phyloP scores from a whole-genome alignment of 1,284 basidiomycete genomes.

The Fistulina hepatica region DNA sequence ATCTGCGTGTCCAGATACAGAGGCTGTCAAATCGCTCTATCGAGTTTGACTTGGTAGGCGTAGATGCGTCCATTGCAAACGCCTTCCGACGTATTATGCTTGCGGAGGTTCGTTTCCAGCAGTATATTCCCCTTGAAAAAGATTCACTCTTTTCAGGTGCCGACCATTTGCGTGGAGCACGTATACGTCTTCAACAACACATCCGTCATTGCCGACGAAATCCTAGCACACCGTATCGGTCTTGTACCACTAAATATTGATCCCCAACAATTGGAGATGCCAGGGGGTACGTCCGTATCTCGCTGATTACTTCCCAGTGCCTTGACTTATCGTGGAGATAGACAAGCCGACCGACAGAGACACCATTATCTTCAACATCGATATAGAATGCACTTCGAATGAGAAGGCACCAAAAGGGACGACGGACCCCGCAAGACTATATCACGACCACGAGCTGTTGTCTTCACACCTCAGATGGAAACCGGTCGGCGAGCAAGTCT shows the following conservation, averaged over 20 bases:
- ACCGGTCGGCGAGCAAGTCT: slow-evolving; percentile 77
- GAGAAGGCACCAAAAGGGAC: slow-evolving; percentile 40
- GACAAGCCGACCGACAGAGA: slow-evolving; percentile 75
- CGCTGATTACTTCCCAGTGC: background rate
- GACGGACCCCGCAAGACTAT: slow-evolving; percentile 56
- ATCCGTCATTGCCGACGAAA: slow-evolving; percentile 89
- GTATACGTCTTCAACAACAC: slow-evolving; percentile 97
- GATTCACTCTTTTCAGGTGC: slow-evolving; percentile 46
- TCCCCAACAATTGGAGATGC: slow-evolving; percentile 51
- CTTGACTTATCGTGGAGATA: too few relatives aligned
- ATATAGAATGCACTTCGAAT: slow-evolving; percentile 62
- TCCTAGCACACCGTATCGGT: slow-evolving; percentile 85
- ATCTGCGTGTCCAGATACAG: slow-evolving; percentile 63
- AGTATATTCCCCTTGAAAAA: background rate
- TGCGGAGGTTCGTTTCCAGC: slow-evolving; percentile 63
- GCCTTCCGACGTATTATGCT: slow-evolving; percentile 88
- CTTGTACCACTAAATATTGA: slow-evolving; percentile 86
- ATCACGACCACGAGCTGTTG: slow-evolving; percentile 63
- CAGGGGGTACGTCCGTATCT: too few relatives aligned
- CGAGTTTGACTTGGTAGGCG: slow-evolving; percentile 93
- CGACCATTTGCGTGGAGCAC: slow-evolving; percentile 86
- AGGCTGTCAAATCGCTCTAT: slow-evolving; percentile 72
- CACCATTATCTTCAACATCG: slow-evolving; percentile 83
- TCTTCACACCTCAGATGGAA: slow-evolving; percentile 77
- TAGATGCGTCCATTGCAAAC: slow-evolving; percentile 95